Base-by-base conservation (phyloP, 148 eudicot genomes). In the Fallopia convolvulus region DNA sequence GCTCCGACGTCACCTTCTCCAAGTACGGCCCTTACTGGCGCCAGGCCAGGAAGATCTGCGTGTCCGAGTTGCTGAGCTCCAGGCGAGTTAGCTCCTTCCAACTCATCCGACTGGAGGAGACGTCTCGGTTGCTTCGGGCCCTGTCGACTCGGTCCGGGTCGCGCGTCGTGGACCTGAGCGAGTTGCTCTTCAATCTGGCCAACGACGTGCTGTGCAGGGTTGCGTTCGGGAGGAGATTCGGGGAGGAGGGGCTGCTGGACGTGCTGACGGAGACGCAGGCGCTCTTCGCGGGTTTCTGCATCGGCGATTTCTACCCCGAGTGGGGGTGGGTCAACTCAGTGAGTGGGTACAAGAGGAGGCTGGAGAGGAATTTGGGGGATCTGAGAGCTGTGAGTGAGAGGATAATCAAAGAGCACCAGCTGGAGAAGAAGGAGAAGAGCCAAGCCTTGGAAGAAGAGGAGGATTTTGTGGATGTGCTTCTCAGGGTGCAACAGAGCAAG, bases 1-100 rank as follows among this genome's bases (percentile, higher is more conserved):
- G 89, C 81, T 85, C 87, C 15, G 90, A 89, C 78, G 74, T 89
- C 49, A 88, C 93, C 7, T 89, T 87, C 78, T 81, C 88, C 49
- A 78, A 84, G 58, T 83, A 83, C 74, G 93, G 93, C n/a, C 85
- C 87, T 3, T 87, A 89, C 30, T 87, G 90, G 93, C 83, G 93
- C 47, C 90, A 87, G 74, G 89, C 85, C 6, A 77, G 88, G 23
- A 86, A 85, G 75, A 82, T 89, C 30, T 87, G 90, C 53, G 83
- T 89, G 23, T 68, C 86, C 18, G 90, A 89, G 79, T 76, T 89
- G 32, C 82, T 89, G 48, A 86, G 83, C 73, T 17, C 83, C 0
- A 89, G 79, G 66, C 85, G 87, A 26, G 89, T 89, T 65, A 78
- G 77, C 75, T 89, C 90, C 14, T 87, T 84, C 66, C 74, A 77